A percentile compares a stretch with the other conserved stretches of the same genome.
Evolutionary conservation across 495 filamentous ascomycete species (phyloP).

Genomic region (Tuber magnatum): DNA sequence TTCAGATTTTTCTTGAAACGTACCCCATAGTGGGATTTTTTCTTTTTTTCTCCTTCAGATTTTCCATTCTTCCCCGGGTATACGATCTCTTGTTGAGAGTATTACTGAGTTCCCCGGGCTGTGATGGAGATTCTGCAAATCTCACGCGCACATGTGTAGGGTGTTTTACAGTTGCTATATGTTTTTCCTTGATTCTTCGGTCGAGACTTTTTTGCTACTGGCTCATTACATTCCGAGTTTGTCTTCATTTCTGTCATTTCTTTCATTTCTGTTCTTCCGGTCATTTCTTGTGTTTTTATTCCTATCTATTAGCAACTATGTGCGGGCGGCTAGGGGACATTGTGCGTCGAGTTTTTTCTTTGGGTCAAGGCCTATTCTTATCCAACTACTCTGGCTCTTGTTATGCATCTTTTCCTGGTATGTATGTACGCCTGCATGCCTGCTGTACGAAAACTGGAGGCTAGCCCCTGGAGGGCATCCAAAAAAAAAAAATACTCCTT

Average conservation of each 20-base stretch:
- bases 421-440: background rate
- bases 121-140: background rate
- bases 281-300: background rate
- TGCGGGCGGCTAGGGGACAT: background rate
- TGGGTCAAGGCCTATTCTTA: background rate
- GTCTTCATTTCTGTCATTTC: background rate
- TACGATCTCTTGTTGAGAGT: background rate
- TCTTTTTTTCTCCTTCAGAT: background rate
- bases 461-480: background rate
- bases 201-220: background rate
- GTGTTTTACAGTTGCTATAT: background rate
- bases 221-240: background rate
- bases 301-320: background rate
- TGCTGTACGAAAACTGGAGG: background rate
- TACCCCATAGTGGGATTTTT: background rate
- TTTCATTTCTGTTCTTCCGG: background rate
- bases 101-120: background rate
- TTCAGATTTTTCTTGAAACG: background rate
- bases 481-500: constrained; percentile 1
- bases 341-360: background rate
- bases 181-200: background rate
- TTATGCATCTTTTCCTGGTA: background rate
- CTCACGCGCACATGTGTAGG: background rate
- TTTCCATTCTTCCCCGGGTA: background rate
- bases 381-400: background rate